Conservation (phyloP, 805 yeast genomes). For the Hanseniaspora pseudoguilliermondii region DNA sequence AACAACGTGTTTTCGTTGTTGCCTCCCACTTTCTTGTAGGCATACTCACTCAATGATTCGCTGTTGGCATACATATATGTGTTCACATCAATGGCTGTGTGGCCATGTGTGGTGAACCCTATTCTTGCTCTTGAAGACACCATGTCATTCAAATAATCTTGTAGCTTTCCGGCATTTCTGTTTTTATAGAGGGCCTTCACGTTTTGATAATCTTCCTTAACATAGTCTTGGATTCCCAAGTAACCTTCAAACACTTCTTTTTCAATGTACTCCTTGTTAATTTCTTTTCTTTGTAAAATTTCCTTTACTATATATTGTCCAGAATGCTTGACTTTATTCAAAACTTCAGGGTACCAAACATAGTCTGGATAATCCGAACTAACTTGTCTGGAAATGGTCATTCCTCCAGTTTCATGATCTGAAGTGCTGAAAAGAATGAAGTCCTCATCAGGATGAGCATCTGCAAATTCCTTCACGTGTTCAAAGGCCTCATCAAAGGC, state of each 20-base stretch:
- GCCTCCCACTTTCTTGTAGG: constrained; percentile 47
- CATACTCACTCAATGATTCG: constrained; percentile 30
- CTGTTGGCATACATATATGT: constrained; percentile 69
- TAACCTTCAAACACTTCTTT: constrained; percentile 46
- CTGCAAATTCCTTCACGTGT: constrained; percentile 57
- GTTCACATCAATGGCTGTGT: constrained; percentile 89
- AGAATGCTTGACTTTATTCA: constrained; percentile 57
- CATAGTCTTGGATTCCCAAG: constrained; percentile 52
- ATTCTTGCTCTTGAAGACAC: constrained; percentile 71
- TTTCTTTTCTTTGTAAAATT: constrained; percentile 24
- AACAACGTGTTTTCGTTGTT: constrained; percentile 79
- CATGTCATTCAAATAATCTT: constrained; percentile 50
- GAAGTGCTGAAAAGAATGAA: constrained; percentile 72
- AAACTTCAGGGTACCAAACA: constrained; percentile 71
- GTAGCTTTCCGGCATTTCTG: constrained; percentile 22
- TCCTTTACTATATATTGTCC: constrained; percentile 54
- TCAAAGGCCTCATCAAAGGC: constrained; percentile 75
- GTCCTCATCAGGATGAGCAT: constrained; percentile 51
- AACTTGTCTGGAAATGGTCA: constrained; percentile 74
- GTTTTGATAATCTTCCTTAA: constrained; percentile 38
- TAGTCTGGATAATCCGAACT: constrained; percentile 65
- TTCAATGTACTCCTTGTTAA: constrained; percentile 33
- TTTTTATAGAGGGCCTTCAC: constrained; percentile 29
- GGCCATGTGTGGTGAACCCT: constrained; percentile 97
- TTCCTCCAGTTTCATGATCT: constrained; percentile 94